Conservation (phyloP, 768 basidiomycete genomes). For the Artomyces pyxidatus region DNA sequence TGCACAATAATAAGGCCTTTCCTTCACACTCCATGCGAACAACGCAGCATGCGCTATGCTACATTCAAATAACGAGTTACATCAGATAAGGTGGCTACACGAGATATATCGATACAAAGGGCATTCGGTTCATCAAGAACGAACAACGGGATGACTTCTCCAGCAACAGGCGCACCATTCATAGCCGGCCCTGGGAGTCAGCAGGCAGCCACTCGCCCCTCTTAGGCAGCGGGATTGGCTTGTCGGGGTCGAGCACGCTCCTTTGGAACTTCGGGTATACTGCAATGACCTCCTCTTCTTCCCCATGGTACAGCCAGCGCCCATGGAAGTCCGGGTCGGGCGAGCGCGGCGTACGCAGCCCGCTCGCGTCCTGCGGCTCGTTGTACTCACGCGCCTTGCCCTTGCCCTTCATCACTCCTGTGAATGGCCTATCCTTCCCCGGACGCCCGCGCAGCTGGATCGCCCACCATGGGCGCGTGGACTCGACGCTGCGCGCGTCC, state of each 20-base stretch:
- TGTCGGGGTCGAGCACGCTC: conserved; percentile 2
- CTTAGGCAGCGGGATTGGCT: conserved; percentile 4
- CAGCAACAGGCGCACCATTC: too few species aligned
- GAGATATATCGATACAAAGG: too few species aligned
- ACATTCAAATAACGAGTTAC: too few species aligned
- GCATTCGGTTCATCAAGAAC: too few species aligned
- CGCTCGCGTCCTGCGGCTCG: background rate
- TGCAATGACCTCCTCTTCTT: background rate
- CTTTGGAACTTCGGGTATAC: background rate
- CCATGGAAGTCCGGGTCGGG: background rate
- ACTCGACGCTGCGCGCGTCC: background rate
- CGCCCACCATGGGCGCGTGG: conserved; percentile 3
- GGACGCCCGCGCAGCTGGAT: background rate
- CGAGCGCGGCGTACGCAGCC: background rate
- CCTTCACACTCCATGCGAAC: too few species aligned
- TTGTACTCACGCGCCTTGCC: background rate
- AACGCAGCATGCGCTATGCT: too few species aligned
- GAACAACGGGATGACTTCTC: too few species aligned
- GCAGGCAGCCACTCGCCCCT: conserved; percentile 3
- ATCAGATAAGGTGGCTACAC: too few species aligned
- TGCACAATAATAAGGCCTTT: too few species aligned
- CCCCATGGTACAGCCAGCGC: background rate
- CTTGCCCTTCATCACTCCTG: background rate
- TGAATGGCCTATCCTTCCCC: conserved; percentile 1
- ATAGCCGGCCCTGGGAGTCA: too few species aligned